A percentile compares a stretch with the other conserved stretches of the same genome.
phyloP scores from a whole-genome alignment of 2,329 filamentous ascomycete species.

The Fusarium humuli region DNA sequence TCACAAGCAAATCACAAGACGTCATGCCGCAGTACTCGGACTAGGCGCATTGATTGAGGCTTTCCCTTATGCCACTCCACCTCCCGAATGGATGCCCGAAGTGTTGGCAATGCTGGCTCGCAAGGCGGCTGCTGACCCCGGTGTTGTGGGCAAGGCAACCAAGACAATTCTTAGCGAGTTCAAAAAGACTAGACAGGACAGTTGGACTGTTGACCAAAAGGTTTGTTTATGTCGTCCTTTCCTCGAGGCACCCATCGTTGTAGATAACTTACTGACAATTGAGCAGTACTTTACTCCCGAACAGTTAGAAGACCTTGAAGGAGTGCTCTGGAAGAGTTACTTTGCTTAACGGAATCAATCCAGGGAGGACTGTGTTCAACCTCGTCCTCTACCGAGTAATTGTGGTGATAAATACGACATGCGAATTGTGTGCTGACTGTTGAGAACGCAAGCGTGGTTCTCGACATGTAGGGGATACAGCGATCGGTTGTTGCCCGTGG shows the following conservation, averaged over 20 bases:
- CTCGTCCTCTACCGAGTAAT: slow-evolving; percentile 4
- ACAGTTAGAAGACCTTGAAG: slow-evolving; percentile 93
- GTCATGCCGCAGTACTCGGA: slow-evolving; percentile 92
- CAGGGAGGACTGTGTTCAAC: slow-evolving; percentile 22
- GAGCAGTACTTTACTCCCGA: slow-evolving; percentile 84
- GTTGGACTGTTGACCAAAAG: slow-evolving; percentile 98
- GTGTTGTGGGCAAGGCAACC: slow-evolving; percentile 94
- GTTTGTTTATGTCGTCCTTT: slow-evolving; percentile 62
- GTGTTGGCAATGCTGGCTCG: slow-evolving; percentile 87
- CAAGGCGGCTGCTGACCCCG: slow-evolving; percentile 87
- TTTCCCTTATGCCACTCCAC: slow-evolving; percentile 94
- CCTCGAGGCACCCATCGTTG: background rate
- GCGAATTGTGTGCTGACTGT: background rate
- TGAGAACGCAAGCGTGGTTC: background rate
- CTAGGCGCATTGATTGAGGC: slow-evolving; percentile 92
- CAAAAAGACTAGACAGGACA: slow-evolving; percentile 99
- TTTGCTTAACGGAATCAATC: slow-evolving; percentile 74
- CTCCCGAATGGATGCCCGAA: slow-evolving; percentile 93
- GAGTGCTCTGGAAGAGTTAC: slow-evolving; percentile 99
- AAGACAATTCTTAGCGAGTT: slow-evolving; percentile 96
- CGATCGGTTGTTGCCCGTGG: slow-evolving; percentile 18
- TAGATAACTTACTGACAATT: slow-evolving; percentile 45
- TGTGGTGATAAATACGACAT: background rate
- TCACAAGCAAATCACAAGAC: slow-evolving; percentile 80
- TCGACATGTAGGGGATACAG: background rate